Evolutionary conservation across 164 flowering plant genomes (phyloP), one percentile per base, ranked within the genome.

Genomic region (Aristolochia contorta): DNA sequence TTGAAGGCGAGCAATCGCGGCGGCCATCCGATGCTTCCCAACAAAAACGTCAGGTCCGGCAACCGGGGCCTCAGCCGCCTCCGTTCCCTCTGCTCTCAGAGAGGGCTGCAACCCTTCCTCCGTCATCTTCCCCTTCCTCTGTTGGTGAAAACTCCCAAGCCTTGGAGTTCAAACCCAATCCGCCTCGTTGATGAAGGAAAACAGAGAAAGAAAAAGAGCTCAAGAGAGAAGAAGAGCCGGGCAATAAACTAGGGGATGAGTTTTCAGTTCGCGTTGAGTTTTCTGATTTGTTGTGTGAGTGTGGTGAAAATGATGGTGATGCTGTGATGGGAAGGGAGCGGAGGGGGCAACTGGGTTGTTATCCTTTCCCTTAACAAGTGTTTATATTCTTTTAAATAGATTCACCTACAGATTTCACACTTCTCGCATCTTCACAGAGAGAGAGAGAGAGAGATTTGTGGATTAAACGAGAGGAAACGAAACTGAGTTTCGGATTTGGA

Each of bases 1-100:
- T 1, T 32, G 27, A 6, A 56, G 45, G 10, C 21, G 45, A 15
- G 41, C 58, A 4, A 56, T 56, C 13, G 45, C 58, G 7, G 58
- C 58, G 4, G 58, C n/a, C 18, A 56, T 25, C 21, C 45, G 58
- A 30, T 32, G 58, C 33, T 55, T 55, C 37, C 58, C 58, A 18
- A 55, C 14, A 25, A 20, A 55, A 22, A 19, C 58, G 9, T 56
- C 58, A 32, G 32, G 33, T 19, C 33, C 58, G 58, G 45, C 20
- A 23, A 12, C 2, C 16, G 27, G 37, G 16, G 15, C 16, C 6
- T 1, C 21, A 12, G 54, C 22, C 20, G 57, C 18, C 21, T 30
- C 58, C 3, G 13, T 12, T 12, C 56, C 12, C 3, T 15, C 30
- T 7, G 0, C 52, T 18, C 20, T 20, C 52, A 16, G 1, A 0